Evolutionary conservation across 352 stramenopile genomes (phyloP).

Genomic region (Phytopythium litorale): DNA sequence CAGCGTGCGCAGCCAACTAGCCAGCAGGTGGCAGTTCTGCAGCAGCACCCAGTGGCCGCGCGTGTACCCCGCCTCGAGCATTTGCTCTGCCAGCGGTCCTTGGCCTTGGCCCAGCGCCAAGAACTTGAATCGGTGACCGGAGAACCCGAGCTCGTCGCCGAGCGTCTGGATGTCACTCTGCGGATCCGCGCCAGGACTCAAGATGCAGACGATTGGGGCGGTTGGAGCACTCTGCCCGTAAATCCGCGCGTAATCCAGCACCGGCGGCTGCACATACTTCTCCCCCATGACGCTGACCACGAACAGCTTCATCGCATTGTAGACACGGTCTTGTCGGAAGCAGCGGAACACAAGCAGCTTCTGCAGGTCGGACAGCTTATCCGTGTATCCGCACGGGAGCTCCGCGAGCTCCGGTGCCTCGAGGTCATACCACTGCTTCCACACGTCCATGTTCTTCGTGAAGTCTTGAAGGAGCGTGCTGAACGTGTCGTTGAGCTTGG

Average conservation of each 20-base stretch:
- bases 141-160: slow-evolving; percentile 90
- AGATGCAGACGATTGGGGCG: slow-evolving; percentile 94
- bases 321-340: slow-evolving; percentile 94
- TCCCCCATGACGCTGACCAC: slow-evolving; percentile 91
- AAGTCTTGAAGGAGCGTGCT: slow-evolving; percentile 48
- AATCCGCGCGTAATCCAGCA: slow-evolving; percentile 92
- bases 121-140: slow-evolving; percentile 90
- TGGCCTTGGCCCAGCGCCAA: slow-evolving; percentile 94
- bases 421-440: slow-evolving; percentile 94
- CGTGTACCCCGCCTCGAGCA: slow-evolving; percentile 89
- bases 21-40: slow-evolving; percentile 95
- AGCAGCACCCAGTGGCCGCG: slow-evolving; percentile 90
- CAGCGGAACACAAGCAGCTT: slow-evolving; percentile 92
- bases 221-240: slow-evolving; percentile 86
- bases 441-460: slow-evolving; percentile 45
- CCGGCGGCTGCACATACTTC: slow-evolving; percentile 94
- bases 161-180: slow-evolving; percentile 94
- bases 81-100: slow-evolving; percentile 91
- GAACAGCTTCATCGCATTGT: slow-evolving; percentile 95
- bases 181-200: slow-evolving; percentile 92
- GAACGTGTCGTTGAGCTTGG: slow-evolving; percentile 70
- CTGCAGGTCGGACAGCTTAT: slow-evolving; percentile 83
- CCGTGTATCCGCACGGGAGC: slow-evolving; percentile 79
- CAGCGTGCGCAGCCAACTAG: slow-evolving; percentile 90
- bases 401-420: slow-evolving; percentile 84